Evolutionary conservation across 108 stramenopile genomes (phyloP).

Genomic region (Nannochloropsis granulata): DNA sequence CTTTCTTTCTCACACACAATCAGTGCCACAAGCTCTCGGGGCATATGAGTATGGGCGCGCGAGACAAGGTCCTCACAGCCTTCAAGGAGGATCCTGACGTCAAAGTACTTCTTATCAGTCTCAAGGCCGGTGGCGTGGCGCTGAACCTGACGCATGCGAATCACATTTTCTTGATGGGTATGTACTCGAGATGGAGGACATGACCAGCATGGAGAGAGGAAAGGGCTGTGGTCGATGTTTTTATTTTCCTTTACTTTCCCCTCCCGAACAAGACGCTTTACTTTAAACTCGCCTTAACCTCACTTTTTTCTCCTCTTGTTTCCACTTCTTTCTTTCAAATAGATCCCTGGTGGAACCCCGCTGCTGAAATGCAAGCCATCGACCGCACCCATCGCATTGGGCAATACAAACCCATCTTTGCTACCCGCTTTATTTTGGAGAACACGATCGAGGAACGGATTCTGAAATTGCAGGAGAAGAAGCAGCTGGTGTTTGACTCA

Average conservation of each 20-base stretch:
- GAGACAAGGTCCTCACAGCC: conserved; percentile 57
- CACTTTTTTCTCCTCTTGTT: background rate
- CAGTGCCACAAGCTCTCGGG: conserved; percentile 46
- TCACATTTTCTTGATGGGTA: conserved; percentile 73
- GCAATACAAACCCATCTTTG: conserved; percentile 78
- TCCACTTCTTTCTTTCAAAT: background rate
- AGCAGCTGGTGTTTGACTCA: conserved; percentile 82
- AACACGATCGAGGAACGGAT: conserved; percentile 94
- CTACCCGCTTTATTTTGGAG: conserved; percentile 83
- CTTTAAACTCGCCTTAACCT: background rate
- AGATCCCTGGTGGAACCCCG: conserved; percentile 72
- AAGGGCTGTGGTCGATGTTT: no score
- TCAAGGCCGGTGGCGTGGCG: conserved; percentile 93
- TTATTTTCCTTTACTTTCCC: no score
- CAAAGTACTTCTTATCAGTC: conserved; percentile 74
- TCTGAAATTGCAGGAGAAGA: conserved; percentile 90
- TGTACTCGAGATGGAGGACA: background rate
- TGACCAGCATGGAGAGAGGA: no score
- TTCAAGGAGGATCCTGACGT: conserved; percentile 67
- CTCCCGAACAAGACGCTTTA: no score
- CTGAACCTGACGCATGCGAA: conserved; percentile 84
- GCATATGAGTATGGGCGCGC: conserved; percentile 72
- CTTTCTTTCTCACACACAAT: background rate
- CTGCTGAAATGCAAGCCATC: conserved; percentile 96
- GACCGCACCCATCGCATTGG: conserved; percentile 92